Base-by-base conservation (phyloP, 345 rosid species). In the Syzygium aqueum region DNA sequence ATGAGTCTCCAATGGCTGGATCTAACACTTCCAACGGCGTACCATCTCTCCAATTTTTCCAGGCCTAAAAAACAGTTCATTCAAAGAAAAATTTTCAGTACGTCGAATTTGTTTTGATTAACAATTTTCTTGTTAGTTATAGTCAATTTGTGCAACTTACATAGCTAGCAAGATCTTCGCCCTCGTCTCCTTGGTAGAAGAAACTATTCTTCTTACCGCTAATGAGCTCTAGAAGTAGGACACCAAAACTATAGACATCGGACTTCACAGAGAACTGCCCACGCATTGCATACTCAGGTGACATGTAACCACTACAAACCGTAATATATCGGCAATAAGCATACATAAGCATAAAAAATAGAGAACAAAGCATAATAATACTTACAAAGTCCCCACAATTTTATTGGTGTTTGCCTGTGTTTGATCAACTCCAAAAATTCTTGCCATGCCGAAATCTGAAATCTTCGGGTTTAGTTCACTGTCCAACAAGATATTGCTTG, bases 381-480 rank as follows among this genome's bases (percentile, higher is more conserved):
- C 80, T 67, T 67, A 67, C 80, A 67, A 67, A 8, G 80, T 67
- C 80, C 80, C 80, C 80, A 67, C 80, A 67, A 67, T 67, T 33
- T 67, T 67, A 37, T 33, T 33, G 7, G 94, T 92, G n/a, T 87
- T 88, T 37, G 43, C 82, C 15, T 54, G 73, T 54, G 82, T 85
- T 61, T 57, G 84, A 12, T 88, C 89, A 2, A 61, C 89, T 25
- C 51, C 83, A 13, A 90, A 89, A 12, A 90, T 88, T 51, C 89
- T 88, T 17, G 93, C 92, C 84, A 87, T 85, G 12, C 93, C 92
- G 77, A 93, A 93, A 84, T 93, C 93, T 4, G 92, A 92, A 37
- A 90, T 90, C 88, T 87, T 92, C 0, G 91, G 90, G 27, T 77
- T 90, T 90, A 91, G 73, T 19, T 87, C 88, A 3, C n/a, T 85